Evolutionary conservation across 805 yeast species (phyloP), one percentile per base, ranked within the genome.

Genomic region (Nematodospora valgi): DNA sequence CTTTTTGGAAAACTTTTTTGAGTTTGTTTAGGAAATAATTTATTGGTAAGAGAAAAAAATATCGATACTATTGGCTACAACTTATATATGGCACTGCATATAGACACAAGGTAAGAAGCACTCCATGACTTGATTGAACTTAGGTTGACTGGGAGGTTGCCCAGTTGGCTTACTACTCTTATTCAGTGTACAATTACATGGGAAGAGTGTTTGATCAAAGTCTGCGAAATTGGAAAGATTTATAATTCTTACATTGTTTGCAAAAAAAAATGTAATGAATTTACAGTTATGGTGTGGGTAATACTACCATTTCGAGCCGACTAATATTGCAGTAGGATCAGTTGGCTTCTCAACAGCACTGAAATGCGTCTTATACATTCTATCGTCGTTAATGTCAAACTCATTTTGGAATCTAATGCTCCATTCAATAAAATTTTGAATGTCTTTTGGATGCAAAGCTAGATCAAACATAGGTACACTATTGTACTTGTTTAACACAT

Each of bases 251-350:
- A n/a, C n/a, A n/a, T n/a, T n/a, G n/a, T n/a, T n/a, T n/a, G n/a
- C n/a, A n/a, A n/a, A n/a, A n/a, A n/a, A n/a, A n/a, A n/a, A n/a
- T n/a, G n/a, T n/a, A n/a, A n/a, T n/a, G n/a, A n/a, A n/a, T n/a
- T n/a, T n/a, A n/a, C n/a, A n/a, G n/a, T n/a, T n/a, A n/a, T n/a
- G n/a, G n/a, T n/a, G n/a, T n/a, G n/a, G n/a, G n/a, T n/a, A n/a
- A n/a, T n/a, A n/a, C 25, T 49, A 78, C 84, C 84, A 78, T 41
- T 72, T 76, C 11, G 76, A 73, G 3, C 81, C 81, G 17, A 78
- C 59, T 33, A 77, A 54, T 11, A 72, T 54, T 6, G 72, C 53
- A 16, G 62, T 54, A 4, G 69, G 66, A 44, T 74, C 80, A 4
- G 68, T 68, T 8, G 78, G 72, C 43, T 70, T 65, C 34, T 72